phyloP scores from a whole-genome alignment of 805 yeast genomes.

The Yamadazyma phyllophila region DNA sequence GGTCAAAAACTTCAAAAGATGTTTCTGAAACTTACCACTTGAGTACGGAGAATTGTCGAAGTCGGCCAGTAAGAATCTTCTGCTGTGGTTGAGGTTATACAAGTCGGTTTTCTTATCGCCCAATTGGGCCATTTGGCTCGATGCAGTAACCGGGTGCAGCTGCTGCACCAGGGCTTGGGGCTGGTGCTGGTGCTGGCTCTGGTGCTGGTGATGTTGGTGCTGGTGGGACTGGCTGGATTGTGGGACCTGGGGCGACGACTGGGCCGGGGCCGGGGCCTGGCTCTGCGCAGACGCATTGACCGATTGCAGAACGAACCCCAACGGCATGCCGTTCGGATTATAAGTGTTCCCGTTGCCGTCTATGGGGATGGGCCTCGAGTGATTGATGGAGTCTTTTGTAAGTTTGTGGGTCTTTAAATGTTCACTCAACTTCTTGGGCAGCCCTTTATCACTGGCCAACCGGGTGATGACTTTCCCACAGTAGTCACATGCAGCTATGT shows the following conservation, averaged over 20 bases:
- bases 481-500: conserved; percentile 52
- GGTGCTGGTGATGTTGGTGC: neutral
- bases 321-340: conserved; percentile 22
- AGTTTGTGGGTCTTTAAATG: conserved; percentile 50
- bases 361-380: conserved; percentile 36
- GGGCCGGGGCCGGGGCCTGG: neutral
- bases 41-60: conserved; percentile 46
- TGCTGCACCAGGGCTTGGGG: neutral
- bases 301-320: neutral
- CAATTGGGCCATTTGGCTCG: neutral
- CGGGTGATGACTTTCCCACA: conserved; percentile 51
- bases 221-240: neutral
- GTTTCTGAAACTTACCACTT: conserved; percentile 47
- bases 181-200: neutral
- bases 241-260: neutral
- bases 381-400: conserved; percentile 37
- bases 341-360: conserved; percentile 38
- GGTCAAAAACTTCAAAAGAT: conserved; percentile 47
- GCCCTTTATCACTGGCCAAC: conserved; percentile 52
- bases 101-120: neutral
- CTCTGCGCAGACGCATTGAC: neutral
- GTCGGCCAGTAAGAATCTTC: conserved; percentile 25
- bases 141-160: neutral
- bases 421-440: conserved; percentile 58
- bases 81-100: conserved; percentile 10